Conservation (phyloP, 169 alveolate genomes). For the Plasmodium cynomolgi region DNA sequence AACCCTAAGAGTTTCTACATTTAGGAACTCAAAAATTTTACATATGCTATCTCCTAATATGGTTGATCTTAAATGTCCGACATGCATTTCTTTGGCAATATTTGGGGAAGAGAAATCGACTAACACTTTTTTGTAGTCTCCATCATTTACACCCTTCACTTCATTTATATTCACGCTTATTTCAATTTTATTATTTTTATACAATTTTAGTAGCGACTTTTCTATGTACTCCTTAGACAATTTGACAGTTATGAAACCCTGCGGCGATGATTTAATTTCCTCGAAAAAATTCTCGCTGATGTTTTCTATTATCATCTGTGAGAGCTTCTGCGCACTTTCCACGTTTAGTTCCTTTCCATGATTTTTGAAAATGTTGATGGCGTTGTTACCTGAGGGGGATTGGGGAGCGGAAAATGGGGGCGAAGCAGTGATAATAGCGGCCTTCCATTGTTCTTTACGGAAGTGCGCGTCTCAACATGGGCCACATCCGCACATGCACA, state of each 20-base stretch:
- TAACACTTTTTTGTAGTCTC: constrained; percentile 49
- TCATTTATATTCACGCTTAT: constrained; percentile 55
- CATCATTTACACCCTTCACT: constrained; percentile 24
- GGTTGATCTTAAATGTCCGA: constrained; percentile 99
- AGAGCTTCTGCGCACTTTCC: constrained; percentile 84
- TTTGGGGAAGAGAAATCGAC: constrained; percentile 99
- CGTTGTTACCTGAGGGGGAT: constrained; percentile 81
- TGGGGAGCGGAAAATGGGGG: neutral
- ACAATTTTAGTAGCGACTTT: constrained; percentile 70
- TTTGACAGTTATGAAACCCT: constrained; percentile 83
- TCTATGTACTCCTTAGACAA: constrained; percentile 72
- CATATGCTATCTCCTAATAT: constrained; percentile 97
- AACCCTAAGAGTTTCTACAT: constrained; percentile 89
- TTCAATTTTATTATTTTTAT: constrained; percentile 70
- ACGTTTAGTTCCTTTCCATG: constrained; percentile 77
- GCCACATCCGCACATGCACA: neutral
- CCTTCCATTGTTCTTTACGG: neutral
- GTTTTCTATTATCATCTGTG: constrained; percentile 81
- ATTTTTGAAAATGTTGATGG: constrained; percentile 81
- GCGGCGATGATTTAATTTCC: constrained; percentile 88
- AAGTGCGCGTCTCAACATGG: neutral
- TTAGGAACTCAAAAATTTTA: constrained; percentile 86
- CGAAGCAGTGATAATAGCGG: neutral
- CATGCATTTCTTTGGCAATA: constrained; percentile 99
- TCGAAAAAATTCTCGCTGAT: constrained; percentile 76